Evolutionary conservation across 2,329 filamentous ascomycete species (phyloP).

Genomic region (Trichothecium roseum): DNA sequence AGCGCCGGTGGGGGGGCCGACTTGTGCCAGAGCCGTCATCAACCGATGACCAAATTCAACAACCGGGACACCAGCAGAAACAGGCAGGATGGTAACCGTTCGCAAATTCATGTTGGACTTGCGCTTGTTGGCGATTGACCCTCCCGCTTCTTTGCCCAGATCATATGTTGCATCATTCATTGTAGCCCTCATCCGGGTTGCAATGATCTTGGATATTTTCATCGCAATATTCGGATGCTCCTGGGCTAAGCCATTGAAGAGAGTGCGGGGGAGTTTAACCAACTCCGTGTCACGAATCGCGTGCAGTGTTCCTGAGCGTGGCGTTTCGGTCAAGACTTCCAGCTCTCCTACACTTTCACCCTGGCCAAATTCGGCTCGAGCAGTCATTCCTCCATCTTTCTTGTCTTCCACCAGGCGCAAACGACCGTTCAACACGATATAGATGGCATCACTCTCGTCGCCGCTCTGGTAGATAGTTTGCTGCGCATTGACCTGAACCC

Average conservation of each 20-base stretch:
- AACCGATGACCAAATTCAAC: slow-evolving; percentile 88
- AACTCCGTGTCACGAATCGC: slow-evolving; percentile 95
- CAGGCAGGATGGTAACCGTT: slow-evolving; percentile 84
- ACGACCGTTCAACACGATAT: slow-evolving; percentile 91
- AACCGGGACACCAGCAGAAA: slow-evolving; percentile 84
- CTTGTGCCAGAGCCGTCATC: slow-evolving; percentile 78
- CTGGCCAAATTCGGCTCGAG: slow-evolving; percentile 87
- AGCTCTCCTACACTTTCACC: slow-evolving; percentile 96
- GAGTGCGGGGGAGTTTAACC: slow-evolving; percentile 86
- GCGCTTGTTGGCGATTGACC: slow-evolving; percentile 39
- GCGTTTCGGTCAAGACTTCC: slow-evolving; percentile 91
- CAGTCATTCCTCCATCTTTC: slow-evolving; percentile 70
- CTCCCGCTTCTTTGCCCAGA: slow-evolving; percentile 53
- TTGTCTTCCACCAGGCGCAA: slow-evolving; percentile 75
- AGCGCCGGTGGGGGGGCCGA: slow-evolving; percentile 81
- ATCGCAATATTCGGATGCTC: slow-evolving; percentile 98
- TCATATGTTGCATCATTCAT: slow-evolving; percentile 71
- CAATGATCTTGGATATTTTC: slow-evolving; percentile 98
- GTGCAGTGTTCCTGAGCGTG: slow-evolving; percentile 81
- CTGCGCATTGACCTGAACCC: slow-evolving; percentile 92
- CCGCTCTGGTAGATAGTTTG: slow-evolving; percentile 90
- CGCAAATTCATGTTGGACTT: slow-evolving; percentile 86
- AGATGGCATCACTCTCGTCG: slow-evolving; percentile 96
- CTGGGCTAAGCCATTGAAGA: slow-evolving; percentile 95
- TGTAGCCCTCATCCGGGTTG: slow-evolving; percentile 81